These are phyloP conservation scores for Quercus ilex DNA, from an alignment of 306 rosid species.

Conservation along the genomic window DNA sequence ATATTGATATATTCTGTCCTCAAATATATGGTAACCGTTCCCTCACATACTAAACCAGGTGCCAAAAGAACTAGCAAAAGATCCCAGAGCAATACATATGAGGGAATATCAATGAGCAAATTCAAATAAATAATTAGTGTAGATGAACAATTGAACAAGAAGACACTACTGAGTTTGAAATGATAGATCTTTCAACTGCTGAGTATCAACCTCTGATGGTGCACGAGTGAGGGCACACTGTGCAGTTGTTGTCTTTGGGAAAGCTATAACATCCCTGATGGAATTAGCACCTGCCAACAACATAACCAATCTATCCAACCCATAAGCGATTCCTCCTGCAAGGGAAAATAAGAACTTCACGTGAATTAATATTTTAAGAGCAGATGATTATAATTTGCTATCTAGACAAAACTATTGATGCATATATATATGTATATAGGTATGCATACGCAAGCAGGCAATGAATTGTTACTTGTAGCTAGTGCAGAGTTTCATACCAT, in stretches of 20 bases:
- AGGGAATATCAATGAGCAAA: neutral
- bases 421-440: neutral
- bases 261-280: conserved; percentile 92
- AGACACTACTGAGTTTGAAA: conserved; percentile 24
- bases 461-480: neutral
- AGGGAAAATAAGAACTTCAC: neutral
- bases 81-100: neutral
- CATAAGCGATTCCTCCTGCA: conserved; percentile 91
- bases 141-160: neutral
- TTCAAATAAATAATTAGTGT: neutral
- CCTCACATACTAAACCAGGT: neutral
- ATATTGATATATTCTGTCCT: neutral
- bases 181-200: conserved; percentile 72
- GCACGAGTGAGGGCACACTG: conserved; percentile 87
- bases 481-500: conserved; percentile 48
- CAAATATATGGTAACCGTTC: neutral
- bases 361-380: neutral
- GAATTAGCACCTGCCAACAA: conserved; percentile 77
- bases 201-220: conserved; percentile 87
- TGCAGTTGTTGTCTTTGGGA: conserved; percentile 91
- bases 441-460: neutral
- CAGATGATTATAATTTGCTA: neutral
- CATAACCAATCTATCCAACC: conserved; percentile 91
- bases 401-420: neutral
- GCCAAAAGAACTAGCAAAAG: neutral